A percentile compares a stretch with the other conserved stretches of the same genome.
phyloP scores from a whole-genome alignment of 2,329 filamentous ascomycete species.

The Emmonsiellopsis sp. region DNA sequence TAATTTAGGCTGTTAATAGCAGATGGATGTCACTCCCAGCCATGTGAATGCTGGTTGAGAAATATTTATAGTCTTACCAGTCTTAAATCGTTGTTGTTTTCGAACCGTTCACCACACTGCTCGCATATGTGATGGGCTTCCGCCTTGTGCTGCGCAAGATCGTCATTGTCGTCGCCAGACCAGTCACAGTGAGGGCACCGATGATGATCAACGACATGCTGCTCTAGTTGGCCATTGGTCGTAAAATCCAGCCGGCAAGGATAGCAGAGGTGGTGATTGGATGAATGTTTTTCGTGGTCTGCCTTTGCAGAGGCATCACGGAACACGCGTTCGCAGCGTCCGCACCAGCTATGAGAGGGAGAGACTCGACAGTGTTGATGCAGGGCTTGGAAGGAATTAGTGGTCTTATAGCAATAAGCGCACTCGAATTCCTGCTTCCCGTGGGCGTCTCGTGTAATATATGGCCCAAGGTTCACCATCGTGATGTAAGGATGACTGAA shows the following conservation, averaged over 20 bases:
- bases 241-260: conserved; percentile 6
- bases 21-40: background rate
- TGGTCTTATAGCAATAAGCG: conserved; percentile 4
- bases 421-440: conserved; percentile 3
- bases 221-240: background rate
- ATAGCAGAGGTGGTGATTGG: conserved; percentile 6
- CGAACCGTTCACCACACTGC: conserved; percentile 9
- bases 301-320: background rate
- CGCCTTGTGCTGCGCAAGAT: conserved; percentile 8
- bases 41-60: background rate
- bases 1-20: background rate
- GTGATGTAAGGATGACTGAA: background rate
- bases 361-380: conserved; percentile 5
- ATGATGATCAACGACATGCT: background rate
- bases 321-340: conserved; percentile 4
- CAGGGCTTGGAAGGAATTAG: conserved; percentile 1
- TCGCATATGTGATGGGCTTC: conserved; percentile 9
- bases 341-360: conserved; percentile 4
- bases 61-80: conserved; percentile 8
- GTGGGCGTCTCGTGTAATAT: background rate
- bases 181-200: conserved; percentile 7
- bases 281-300: conserved; percentile 3
- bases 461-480: conserved; percentile 5
- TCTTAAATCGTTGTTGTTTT: conserved; percentile 10
- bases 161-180: conserved; percentile 8